Percentiles rank a stretch among this genome's conserved stretches.
These are phyloP conservation scores for Sphagnurus paluster DNA, from an alignment of 1,284 basidiomycete genomes.

Conservation along the genomic window DNA sequence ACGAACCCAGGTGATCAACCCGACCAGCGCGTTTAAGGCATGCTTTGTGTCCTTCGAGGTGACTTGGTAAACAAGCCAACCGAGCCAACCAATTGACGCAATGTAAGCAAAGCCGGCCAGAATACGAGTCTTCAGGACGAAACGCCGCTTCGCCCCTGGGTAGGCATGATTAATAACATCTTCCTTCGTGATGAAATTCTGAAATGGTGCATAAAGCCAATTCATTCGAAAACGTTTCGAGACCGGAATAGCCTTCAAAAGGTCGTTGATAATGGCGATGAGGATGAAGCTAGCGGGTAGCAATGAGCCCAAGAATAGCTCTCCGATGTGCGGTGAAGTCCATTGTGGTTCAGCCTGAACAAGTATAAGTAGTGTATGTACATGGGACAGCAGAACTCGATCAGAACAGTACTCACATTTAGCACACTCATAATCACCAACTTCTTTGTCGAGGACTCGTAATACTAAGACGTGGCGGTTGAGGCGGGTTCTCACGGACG, in stretches of 20 bases:
- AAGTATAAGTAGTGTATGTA: too few species aligned
- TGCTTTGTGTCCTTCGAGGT: conserved; percentile 24
- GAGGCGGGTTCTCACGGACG: background rate
- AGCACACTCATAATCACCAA: too few species aligned
- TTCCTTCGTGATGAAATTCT: conserved; percentile 50
- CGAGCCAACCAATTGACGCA: conserved; percentile 35
- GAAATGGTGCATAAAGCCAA: conserved; percentile 44
- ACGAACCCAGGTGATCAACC: conserved; percentile 45
- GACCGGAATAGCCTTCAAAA: conserved; percentile 24
- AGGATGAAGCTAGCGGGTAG: conserved; percentile 36
- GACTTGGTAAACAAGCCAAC: conserved; percentile 36
- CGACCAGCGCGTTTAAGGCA: conserved; percentile 26
- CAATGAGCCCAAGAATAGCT: conserved; percentile 26
- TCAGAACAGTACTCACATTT: too few species aligned
- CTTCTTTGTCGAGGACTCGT: too few species aligned
- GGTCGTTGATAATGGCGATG: conserved; percentile 30
- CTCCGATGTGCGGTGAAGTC: conserved; percentile 10
- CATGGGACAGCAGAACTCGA: too few species aligned
- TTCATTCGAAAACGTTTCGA: conserved; percentile 32
- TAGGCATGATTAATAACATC: conserved; percentile 45
- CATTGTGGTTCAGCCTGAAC: conserved; percentile 11
- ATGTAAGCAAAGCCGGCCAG: conserved; percentile 38
- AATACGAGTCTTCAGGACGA: conserved; percentile 31
- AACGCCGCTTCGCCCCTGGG: conserved; percentile 21
- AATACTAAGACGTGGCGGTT: background rate